A percentile compares a stretch with the other conserved stretches of the same genome.
Evolutionary conservation across 1,284 basidiomycete genomes (phyloP).

Genomic region (Boletus holoroseus): DNA sequence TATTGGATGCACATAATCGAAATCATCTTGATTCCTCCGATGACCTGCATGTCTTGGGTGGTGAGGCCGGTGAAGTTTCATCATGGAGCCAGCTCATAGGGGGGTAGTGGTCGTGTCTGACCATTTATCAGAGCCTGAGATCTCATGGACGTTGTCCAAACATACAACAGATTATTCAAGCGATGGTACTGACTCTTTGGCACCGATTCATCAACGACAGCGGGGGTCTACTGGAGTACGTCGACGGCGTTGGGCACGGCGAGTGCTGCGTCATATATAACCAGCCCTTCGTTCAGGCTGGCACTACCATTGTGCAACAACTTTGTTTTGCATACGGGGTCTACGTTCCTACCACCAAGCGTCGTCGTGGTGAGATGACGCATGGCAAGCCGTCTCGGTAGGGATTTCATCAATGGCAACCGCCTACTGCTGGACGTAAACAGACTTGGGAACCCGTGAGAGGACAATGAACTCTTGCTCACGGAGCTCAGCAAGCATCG

Average conservation of each 20-base stretch:
- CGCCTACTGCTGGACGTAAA: not conserved
- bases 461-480: not conserved
- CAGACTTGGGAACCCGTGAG: not conserved
- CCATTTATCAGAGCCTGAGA: not conserved
- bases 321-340: not conserved
- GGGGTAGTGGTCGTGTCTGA: not conserved
- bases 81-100: not conserved
- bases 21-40: not conserved
- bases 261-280: not conserved
- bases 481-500: not conserved
- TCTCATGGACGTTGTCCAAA: not conserved
- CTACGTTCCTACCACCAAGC: slow-evolving; percentile 5
- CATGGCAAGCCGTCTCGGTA: not conserved
- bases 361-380: not conserved
- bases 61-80: not conserved
- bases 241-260: too few relatives aligned
- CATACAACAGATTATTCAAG: too few relatives aligned
- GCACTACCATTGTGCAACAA: not conserved
- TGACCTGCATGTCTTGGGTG: not conserved
- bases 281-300: not conserved
- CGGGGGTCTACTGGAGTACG: not conserved
- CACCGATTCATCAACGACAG: not conserved
- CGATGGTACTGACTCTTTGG: not conserved
- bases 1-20: slow-evolving; percentile 5
- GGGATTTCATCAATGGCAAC: not conserved